These are phyloP conservation scores for Debaryomyces hansenii DNA, from an alignment of 805 yeast species.

Conservation along the genomic window DNA sequence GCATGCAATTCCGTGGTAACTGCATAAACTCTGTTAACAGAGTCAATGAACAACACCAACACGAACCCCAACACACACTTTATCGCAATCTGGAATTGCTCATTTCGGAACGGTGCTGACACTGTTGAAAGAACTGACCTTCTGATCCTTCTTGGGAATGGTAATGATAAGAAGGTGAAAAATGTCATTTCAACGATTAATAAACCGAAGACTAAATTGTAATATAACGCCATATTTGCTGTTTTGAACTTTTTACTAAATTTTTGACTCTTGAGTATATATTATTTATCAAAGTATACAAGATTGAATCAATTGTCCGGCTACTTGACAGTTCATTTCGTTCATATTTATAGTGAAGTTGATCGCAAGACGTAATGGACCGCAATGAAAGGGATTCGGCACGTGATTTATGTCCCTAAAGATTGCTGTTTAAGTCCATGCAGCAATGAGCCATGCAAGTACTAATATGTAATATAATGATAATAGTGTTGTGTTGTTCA, in stretches of 20 bases:
- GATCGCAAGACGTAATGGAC: neutral
- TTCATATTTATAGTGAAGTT: neutral
- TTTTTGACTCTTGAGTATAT: neutral
- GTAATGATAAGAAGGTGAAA: conserved; percentile 79
- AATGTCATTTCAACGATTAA: conserved; percentile 74
- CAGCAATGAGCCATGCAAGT: too few species aligned
- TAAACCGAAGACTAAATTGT: conserved; percentile 64
- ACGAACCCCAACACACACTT: conserved; percentile 85
- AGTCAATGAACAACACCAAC: conserved; percentile 78
- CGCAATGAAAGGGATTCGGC: neutral
- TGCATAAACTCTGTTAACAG: conserved; percentile 77
- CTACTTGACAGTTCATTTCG: too few species aligned
- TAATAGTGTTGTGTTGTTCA: too few species aligned
- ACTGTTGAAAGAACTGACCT: conserved; percentile 63
- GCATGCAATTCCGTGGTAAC: conserved; percentile 62
- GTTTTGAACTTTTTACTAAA: neutral
- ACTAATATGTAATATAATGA: too few species aligned
- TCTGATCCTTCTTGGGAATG: conserved; percentile 76
- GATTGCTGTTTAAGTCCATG: neutral
- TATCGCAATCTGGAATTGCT: conserved; percentile 71
- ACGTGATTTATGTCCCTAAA: neutral
- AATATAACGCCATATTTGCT: conserved; percentile 41
- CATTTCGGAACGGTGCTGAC: conserved; percentile 67
- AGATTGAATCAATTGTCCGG: neutral
- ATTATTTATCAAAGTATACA: neutral